Evolutionary conservation across 2,329 filamentous ascomycete species (phyloP).

Genomic region (Trichoderma aggressivum): DNA sequence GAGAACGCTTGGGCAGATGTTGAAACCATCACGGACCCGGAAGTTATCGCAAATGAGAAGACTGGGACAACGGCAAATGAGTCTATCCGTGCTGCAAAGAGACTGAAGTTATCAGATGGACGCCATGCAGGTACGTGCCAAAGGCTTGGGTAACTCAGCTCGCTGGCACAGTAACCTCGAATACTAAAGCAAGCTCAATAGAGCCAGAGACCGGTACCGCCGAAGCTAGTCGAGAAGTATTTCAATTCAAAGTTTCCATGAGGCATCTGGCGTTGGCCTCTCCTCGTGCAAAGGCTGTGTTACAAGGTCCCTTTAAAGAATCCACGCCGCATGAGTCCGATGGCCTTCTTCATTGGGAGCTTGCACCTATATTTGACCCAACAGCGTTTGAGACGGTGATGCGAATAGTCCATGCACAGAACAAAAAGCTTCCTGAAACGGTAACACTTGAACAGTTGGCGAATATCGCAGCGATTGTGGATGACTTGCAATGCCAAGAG

Average conservation of each 20-base stretch:
- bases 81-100: background rate
- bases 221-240: background rate
- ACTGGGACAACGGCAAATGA: background rate
- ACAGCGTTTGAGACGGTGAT: conserved; percentile 22
- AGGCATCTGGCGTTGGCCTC: conserved; percentile 13
- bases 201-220: background rate
- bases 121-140: background rate
- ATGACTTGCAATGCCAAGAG: conserved; percentile 23
- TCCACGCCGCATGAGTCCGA: conserved; percentile 1
- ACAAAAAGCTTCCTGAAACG: background rate
- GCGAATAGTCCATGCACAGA: conserved; percentile 22
- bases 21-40: background rate
- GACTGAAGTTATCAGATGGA: background rate
- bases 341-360: conserved; percentile 19
- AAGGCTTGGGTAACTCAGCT: background rate
- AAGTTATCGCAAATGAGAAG: too few species aligned
- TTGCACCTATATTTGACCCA: conserved; percentile 22
- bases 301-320: conserved; percentile 1
- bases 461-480: conserved; percentile 20
- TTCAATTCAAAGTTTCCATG: conserved; percentile 14
- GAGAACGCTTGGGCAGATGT: background rate
- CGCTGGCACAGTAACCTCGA: background rate
- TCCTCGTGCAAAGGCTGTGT: background rate
- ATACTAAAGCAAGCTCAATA: background rate
- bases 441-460: conserved; percentile 17